Evolutionary conservation across 768 basidiomycete species (phyloP).

Genomic region (Panellus pusillus): DNA sequence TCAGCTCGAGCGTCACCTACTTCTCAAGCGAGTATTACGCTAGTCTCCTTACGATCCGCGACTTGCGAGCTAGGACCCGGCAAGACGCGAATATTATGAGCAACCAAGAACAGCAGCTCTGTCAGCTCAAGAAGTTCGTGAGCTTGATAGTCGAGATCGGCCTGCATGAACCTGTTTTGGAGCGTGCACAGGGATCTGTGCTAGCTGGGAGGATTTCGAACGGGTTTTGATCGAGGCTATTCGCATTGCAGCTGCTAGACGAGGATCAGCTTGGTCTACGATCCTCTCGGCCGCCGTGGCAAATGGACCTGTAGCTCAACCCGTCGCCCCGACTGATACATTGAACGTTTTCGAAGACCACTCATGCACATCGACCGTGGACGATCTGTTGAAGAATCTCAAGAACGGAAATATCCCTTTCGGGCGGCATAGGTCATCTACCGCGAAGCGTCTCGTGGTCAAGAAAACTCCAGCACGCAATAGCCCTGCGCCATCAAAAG

Average conservation of each 20-base stretch:
- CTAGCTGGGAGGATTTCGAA: constrained; percentile 36
- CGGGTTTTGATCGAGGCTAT: constrained; percentile 45
- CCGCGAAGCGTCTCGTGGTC: neutral
- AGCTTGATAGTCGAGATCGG: constrained; percentile 37
- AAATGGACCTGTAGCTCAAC: constrained; percentile 29
- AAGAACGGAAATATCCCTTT: constrained; percentile 20
- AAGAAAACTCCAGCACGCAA: constrained; percentile 8
- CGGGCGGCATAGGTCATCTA: constrained; percentile 12
- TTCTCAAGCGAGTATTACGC: constrained; percentile 29
- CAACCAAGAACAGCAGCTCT: constrained; percentile 27
- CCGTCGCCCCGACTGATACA: constrained; percentile 21
- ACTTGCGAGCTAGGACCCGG: constrained; percentile 21
- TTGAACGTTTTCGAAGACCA: constrained; percentile 22
- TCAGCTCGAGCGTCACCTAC: constrained; percentile 25
- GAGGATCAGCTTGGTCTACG: constrained; percentile 42
- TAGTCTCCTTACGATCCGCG: constrained; percentile 29
- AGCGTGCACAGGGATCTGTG: constrained; percentile 29
- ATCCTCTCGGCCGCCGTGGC: constrained; percentile 34
- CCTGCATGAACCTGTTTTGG: constrained; percentile 33
- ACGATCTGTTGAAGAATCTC: constrained; percentile 31
- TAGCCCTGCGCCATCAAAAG: neutral
- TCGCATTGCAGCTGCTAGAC: constrained; percentile 38
- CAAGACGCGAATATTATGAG: constrained; percentile 29
- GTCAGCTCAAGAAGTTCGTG: constrained; percentile 36
- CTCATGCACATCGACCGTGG: constrained; percentile 30